Evolutionary conservation across 2,329 filamentous ascomycete species (phyloP).

Genomic region (Davidsoniella eucalypti): DNA sequence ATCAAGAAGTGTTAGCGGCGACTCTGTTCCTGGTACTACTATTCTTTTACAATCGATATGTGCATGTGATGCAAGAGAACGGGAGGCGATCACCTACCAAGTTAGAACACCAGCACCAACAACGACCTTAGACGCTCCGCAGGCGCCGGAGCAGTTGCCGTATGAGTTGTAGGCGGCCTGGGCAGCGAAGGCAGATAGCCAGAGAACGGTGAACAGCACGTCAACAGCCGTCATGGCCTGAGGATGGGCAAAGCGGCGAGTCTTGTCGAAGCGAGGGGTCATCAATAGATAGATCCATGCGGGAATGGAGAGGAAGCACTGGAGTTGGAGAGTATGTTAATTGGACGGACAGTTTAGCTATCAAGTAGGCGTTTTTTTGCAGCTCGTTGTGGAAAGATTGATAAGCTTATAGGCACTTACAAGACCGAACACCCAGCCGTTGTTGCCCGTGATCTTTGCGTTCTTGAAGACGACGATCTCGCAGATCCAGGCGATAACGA

Average conservation of each 20-base stretch:
- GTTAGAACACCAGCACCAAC: constrained; percentile 47
- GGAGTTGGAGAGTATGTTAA: neutral
- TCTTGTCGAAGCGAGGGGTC: constrained; percentile 46
- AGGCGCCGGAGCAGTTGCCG: constrained; percentile 37
- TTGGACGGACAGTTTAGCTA: neutral
- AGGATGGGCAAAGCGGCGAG: constrained; percentile 43
- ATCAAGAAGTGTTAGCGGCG: constrained; percentile 1
- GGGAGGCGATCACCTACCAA: constrained; percentile 29
- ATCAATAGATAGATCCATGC: constrained; percentile 49
- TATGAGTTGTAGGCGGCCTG: constrained; percentile 47
- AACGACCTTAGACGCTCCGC: constrained; percentile 44
- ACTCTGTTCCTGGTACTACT: neutral
- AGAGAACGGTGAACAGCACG: constrained; percentile 39
- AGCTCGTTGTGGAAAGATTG: neutral
- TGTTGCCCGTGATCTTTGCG: constrained; percentile 36
- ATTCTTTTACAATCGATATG: no score
- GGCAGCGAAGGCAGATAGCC: constrained; percentile 50
- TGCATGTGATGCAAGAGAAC: neutral
- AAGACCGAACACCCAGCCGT: constrained; percentile 47
- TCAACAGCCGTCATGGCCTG: constrained; percentile 45
- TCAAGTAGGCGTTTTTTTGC: neutral
- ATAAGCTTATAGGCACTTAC: constrained; percentile 25
- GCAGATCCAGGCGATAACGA: constrained; percentile 39
- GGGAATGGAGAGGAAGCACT: constrained; percentile 50
- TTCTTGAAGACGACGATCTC: constrained; percentile 42